Conservation (phyloP, 2,329 filamentous ascomycete species). For the Monosporascus sp. region DNA sequence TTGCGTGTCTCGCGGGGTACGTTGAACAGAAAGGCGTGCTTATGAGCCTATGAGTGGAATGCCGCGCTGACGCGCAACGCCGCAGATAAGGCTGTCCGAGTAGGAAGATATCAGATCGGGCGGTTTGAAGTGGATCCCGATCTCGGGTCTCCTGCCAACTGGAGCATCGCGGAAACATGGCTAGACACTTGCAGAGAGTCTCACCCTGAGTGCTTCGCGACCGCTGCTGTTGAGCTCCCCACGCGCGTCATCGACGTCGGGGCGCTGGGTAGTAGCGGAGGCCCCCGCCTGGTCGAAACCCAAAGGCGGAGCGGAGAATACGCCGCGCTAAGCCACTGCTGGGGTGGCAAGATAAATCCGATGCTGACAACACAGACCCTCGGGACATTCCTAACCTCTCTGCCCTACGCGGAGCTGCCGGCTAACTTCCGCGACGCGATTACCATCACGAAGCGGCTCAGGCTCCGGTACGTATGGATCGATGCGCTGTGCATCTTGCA, state of each 20-base stretch:
- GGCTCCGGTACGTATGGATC: constrained; percentile 6
- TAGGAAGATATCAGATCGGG: not conserved
- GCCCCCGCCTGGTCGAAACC: not conserved
- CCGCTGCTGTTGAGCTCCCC: not conserved
- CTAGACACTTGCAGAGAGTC: not conserved
- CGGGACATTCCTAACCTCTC: not conserved
- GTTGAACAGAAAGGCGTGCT: not conserved
- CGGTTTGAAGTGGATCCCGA: not conserved
- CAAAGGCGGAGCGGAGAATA: constrained; percentile 1
- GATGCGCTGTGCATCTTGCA: constrained; percentile 4
- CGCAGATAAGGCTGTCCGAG: not conserved
- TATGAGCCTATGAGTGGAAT: not conserved
- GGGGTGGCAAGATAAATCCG: constrained; percentile 5
- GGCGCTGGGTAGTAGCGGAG: not conserved
- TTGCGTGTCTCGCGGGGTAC: too few relatives aligned
- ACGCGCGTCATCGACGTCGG: not conserved
- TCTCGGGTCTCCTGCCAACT: not conserved
- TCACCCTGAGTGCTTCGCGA: not conserved
- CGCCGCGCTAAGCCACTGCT: constrained; percentile 12
- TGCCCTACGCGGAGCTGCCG: not conserved
- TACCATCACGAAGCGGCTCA: constrained; percentile 1
- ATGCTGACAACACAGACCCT: constrained; percentile 1
- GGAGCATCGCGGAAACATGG: not conserved
- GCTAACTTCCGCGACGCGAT: constrained; percentile 6
- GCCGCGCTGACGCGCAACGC: not conserved